phyloP scores from a whole-genome alignment of 2,329 filamentous ascomycete species.

The Penicillium sp. region DNA sequence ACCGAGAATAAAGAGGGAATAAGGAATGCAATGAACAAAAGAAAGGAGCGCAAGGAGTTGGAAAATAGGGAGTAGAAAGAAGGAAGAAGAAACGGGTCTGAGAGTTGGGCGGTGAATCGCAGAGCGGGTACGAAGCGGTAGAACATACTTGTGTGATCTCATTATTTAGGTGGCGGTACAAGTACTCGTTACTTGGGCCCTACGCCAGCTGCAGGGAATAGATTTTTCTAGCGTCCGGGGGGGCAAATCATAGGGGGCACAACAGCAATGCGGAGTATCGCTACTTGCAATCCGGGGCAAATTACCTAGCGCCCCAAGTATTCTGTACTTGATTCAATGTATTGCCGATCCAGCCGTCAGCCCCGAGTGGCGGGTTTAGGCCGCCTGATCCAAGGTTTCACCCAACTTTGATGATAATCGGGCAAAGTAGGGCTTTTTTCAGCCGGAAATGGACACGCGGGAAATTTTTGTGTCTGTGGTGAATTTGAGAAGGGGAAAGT shows the following conservation, averaged over 20 bases:
- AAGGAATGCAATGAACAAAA: constrained; percentile 21
- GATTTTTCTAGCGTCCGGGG: constrained; percentile 15
- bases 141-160: neutral
- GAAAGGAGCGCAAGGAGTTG: constrained; percentile 24
- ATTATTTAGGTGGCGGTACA: neutral
- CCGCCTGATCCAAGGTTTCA: constrained; percentile 14
- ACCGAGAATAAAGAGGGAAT: constrained; percentile 19
- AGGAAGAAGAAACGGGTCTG: constrained; percentile 18
- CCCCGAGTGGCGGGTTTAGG: constrained; percentile 20
- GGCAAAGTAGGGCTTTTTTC: constrained; percentile 1
- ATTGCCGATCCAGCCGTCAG: neutral
- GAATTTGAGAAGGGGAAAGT: neutral
- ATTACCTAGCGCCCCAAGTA: constrained; percentile 12
- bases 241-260: constrained; percentile 24
- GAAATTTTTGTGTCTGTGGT: too few species aligned
- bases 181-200: constrained; percentile 11
- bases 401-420: constrained; percentile 6
- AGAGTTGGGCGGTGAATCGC: constrained; percentile 29
- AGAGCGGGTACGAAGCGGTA: constrained; percentile 4
- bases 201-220: constrained; percentile 7
- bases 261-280: constrained; percentile 20
- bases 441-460: neutral
- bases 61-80: constrained; percentile 26
- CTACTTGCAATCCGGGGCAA: constrained; percentile 14
- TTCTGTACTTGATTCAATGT: constrained; percentile 12